Conservation (phyloP, 768 basidiomycete genomes). For the Suillus decipiens region DNA sequence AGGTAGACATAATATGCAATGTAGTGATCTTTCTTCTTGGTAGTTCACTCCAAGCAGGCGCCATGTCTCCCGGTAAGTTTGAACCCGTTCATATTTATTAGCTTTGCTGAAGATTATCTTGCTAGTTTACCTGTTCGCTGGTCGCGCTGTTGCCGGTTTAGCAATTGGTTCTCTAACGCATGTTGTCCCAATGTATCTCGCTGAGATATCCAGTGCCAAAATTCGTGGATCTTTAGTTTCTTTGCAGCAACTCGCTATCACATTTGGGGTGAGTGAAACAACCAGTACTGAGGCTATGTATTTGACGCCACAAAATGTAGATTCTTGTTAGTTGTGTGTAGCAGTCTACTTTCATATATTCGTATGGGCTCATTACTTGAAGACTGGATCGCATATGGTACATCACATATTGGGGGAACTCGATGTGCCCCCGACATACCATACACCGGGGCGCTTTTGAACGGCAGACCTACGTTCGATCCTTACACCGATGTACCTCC, state of each 20-base stretch:
- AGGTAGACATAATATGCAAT: conserved; percentile 30
- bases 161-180: conserved; percentile 25
- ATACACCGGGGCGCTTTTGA: conserved; percentile 33
- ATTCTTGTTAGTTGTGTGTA: conserved; percentile 35
- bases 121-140: conserved; percentile 29
- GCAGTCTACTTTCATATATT: not conserved
- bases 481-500: conserved; percentile 31
- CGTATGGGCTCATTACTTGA: not conserved
- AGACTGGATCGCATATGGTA: conserved; percentile 37
- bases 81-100: not conserved
- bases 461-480: conserved; percentile 34
- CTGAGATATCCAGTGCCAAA: conserved; percentile 41
- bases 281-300: not conserved
- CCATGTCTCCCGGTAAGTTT: conserved; percentile 24
- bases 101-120: not conserved
- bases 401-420: conserved; percentile 36
- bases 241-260: conserved; percentile 38
- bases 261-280: conserved; percentile 32
- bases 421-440: conserved; percentile 31
- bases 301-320: conserved; percentile 15
- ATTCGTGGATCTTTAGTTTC: conserved; percentile 39
- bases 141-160: conserved; percentile 29
- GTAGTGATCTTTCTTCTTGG: conserved; percentile 33
- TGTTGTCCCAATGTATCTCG: conserved; percentile 36
- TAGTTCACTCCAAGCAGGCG: conserved; percentile 33